Conservation (phyloP, 176 grass and related monocot species). For the Phyllostachys edulis region DNA sequence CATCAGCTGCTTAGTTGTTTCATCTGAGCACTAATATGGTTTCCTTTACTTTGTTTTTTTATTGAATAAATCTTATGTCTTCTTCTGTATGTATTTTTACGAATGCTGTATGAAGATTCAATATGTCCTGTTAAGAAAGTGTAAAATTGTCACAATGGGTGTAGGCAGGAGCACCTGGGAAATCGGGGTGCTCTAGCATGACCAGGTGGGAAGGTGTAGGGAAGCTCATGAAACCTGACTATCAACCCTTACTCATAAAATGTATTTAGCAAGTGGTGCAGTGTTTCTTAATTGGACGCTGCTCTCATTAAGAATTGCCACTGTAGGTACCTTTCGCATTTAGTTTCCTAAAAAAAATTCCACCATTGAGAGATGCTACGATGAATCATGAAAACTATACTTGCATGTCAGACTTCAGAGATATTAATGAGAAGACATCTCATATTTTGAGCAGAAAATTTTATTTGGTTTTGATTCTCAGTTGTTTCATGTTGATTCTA, state of each 20-base stretch:
- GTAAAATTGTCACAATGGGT: background rate
- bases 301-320: background rate
- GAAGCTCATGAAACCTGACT: background rate
- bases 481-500: background rate
- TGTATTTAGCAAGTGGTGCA: too few species aligned
- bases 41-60: background rate
- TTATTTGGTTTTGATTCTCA: background rate
- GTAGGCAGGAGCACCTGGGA: background rate
- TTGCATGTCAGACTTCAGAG: slow-evolving; percentile 54
- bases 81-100: background rate
- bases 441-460: slow-evolving; percentile 17
- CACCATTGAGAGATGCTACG: background rate
- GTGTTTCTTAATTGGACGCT: background rate
- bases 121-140: background rate
- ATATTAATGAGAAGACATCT: slow-evolving; percentile 51
- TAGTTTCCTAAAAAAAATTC: background rate
- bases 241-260: background rate
- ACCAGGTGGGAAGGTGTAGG: background rate
- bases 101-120: background rate
- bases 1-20: background rate
- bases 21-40: background rate
- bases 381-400: slow-evolving; percentile 25
- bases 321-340: too few species aligned
- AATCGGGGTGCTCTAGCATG: background rate
- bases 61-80: background rate